Evolutionary conservation across 495 filamentous ascomycete species (phyloP).

Genomic region (Lophiostoma macrostomum): DNA sequence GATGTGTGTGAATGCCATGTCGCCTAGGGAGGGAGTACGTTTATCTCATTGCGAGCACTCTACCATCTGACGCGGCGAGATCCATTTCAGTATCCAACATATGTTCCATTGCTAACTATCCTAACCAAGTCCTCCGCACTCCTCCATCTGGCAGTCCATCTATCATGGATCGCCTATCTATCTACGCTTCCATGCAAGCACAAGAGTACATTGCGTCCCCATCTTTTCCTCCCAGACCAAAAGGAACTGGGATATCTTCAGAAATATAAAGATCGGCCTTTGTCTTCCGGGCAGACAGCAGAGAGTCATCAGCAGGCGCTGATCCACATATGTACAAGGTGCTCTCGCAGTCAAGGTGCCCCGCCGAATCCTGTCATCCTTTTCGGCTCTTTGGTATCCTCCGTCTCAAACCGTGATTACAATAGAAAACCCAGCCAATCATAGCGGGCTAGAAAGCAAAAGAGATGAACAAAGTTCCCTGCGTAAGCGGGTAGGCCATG

Average conservation of each 20-base stretch:
- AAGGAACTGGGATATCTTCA: constrained; percentile 10
- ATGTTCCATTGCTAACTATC: no score
- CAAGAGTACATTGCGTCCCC: background rate
- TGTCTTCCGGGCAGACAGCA: background rate
- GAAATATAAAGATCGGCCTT: constrained; percentile 5
- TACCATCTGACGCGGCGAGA: no score
- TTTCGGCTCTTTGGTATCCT: background rate
- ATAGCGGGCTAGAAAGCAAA: constrained; percentile 1
- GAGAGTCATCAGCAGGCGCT: background rate
- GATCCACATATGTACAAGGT: constrained; percentile 7
- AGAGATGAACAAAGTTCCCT: constrained; percentile 7
- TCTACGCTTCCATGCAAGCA: no score
- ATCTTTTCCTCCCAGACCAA: background rate
- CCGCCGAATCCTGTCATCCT: background rate
- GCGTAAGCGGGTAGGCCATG: background rate
- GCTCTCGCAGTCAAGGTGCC: no score
- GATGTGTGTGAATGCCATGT: no score
- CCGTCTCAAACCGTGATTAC: constrained; percentile 10
- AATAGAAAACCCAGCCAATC: constrained; percentile 1
- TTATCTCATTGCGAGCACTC: no score
- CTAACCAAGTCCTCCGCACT: no score
- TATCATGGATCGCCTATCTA: no score
- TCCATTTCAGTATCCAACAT: no score
- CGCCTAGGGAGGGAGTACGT: no score
- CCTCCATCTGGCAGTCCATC: no score